Evolutionary conservation across 768 basidiomycete species (phyloP).

Genomic region (Rhizopogon roseolus): DNA sequence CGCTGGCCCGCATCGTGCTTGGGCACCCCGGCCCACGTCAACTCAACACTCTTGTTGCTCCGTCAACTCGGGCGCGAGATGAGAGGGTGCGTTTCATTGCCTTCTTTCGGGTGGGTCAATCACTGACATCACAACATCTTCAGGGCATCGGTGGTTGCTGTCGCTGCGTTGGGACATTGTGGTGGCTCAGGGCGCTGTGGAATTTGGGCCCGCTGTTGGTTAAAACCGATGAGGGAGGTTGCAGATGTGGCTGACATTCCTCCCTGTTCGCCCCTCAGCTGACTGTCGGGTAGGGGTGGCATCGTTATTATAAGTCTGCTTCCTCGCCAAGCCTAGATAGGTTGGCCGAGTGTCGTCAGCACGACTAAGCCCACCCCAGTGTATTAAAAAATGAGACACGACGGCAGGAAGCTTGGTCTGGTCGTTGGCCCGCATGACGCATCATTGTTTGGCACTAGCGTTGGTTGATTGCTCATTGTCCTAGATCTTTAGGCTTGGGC

Average conservation of each 20-base stretch:
- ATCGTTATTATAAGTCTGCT: neutral
- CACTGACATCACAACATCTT: neutral
- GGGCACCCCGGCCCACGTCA: neutral
- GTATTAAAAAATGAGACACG: too few relatives aligned
- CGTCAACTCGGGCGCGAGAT: neutral
- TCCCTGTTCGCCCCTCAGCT: neutral
- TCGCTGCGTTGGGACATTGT: neutral
- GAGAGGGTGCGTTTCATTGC: neutral
- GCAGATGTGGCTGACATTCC: neutral
- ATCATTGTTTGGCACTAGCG: too few relatives aligned
- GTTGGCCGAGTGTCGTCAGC: neutral
- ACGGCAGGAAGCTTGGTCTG: too few relatives aligned
- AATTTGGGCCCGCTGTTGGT: neutral
- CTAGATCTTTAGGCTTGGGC: too few relatives aligned
- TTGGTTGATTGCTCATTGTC: too few relatives aligned
- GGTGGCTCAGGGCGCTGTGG: neutral
- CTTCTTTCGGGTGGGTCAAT: neutral
- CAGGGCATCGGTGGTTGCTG: neutral
- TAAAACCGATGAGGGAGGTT: neutral
- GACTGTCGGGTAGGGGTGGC: neutral
- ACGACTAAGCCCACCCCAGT: neutral
- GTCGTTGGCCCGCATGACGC: too few relatives aligned
- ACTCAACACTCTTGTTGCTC: neutral
- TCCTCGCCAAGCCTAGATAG: neutral
- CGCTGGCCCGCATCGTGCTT: neutral